These are phyloP conservation scores for Fomitiporia mediterranea DNA, from an alignment of 1,284 basidiomycete genomes.

Conservation along the genomic window DNA sequence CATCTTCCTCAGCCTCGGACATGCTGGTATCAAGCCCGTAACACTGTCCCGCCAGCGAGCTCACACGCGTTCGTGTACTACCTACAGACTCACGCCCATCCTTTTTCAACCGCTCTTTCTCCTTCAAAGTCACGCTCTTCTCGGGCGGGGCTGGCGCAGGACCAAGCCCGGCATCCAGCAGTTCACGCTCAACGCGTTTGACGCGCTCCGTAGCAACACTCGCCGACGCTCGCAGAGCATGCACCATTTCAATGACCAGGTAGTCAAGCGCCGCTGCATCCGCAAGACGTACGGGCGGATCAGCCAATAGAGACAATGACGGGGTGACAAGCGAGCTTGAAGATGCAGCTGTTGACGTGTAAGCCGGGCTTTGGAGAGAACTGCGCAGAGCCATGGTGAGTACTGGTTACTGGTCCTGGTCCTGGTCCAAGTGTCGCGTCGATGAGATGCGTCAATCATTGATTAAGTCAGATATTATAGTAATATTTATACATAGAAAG, in stretches of 20 bases:
- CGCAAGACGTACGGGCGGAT: conserved; percentile 55
- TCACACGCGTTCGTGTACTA: conserved; percentile 38
- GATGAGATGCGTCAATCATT: too few species aligned
- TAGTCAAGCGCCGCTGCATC: conserved; percentile 81
- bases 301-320: conserved; percentile 49
- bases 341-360: conserved; percentile 28
- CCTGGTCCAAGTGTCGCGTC: too few species aligned
- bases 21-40: conserved; percentile 3
- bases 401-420: too few species aligned
- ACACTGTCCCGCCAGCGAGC: conserved; percentile 21
- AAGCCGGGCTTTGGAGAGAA: conserved; percentile 30
- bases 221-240: conserved; percentile 66
- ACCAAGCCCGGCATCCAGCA: conserved; percentile 68
- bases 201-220: conserved; percentile 60
- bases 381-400: conserved; percentile 31
- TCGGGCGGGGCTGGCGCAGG: conserved; percentile 40
- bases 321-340: conserved; percentile 33
- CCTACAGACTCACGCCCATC: conserved; percentile 50
- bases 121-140: conserved; percentile 37
- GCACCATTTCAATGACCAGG: conserved; percentile 77
- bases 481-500: too few species aligned
- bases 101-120: conserved; percentile 40
- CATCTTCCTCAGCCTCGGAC: conserved; percentile 56
- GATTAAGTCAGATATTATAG: too few species aligned
- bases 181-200: conserved; percentile 65